A percentile compares a stretch with the other conserved stretches of the same genome.
phyloP scores from a whole-genome alignment of 441 rosid species.

The Gossypium gossypioides region DNA sequence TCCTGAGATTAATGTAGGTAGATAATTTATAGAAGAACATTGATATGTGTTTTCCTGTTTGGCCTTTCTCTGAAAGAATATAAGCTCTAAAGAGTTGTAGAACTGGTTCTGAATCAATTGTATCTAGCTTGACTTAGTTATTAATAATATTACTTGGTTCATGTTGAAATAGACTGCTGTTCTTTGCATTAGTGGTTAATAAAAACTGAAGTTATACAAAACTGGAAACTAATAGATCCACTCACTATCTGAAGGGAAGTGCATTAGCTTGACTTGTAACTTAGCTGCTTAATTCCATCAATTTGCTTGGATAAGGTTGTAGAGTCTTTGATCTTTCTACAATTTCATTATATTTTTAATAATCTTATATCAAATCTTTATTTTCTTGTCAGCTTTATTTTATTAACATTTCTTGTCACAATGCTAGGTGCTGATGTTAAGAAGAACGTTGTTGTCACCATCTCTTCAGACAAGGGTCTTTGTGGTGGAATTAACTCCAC shows the following conservation, averaged over 20 bases:
- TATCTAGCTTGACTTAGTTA: not conserved
- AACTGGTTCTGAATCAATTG: not conserved
- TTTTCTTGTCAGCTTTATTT: not conserved
- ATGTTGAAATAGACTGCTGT: not conserved
- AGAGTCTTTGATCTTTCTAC: not conserved
- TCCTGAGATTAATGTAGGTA: not conserved
- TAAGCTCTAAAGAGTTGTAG: not conserved
- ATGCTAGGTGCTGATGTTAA: conserved; percentile 50
- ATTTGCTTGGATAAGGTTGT: conserved; percentile 3
- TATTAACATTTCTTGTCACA: not conserved
- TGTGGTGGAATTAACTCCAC: conserved; percentile 97
- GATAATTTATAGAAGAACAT: not conserved
- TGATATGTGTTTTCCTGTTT: not conserved
- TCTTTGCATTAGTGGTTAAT: not conserved
- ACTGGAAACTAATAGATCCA: not conserved
- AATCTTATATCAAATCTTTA: not conserved
- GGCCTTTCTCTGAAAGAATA: not conserved
- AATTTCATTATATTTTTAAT: not conserved
- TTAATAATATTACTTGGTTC: not conserved
- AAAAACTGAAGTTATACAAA: not conserved
- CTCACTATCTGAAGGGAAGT: not conserved
- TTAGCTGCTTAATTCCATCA: not conserved
- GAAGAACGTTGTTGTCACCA: conserved; percentile 77
- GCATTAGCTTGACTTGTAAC: not conserved
- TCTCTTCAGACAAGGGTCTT: conserved; percentile 93